These are phyloP conservation scores for Pharnaceum exiguum DNA, from an alignment of 148 eudicot species.

Conservation along the genomic window DNA sequence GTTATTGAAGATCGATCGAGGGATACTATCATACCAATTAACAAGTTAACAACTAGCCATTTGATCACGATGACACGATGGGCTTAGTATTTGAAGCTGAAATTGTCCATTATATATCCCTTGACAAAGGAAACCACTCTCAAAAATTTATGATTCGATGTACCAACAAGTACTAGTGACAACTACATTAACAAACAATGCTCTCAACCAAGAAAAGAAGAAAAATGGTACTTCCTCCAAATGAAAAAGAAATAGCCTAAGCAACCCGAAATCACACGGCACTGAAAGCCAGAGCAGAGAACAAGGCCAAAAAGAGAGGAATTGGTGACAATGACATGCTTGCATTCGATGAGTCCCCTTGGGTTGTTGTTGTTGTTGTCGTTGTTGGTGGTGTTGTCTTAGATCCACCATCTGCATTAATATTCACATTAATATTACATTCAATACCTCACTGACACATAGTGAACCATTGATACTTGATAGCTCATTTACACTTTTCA, in stretches of 20 bases:
- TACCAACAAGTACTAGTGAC: neutral
- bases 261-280: neutral
- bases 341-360: conserved; percentile 21
- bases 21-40: no score
- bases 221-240: neutral
- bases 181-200: neutral
- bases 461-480: no score
- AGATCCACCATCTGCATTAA: conserved; percentile 20
- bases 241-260: neutral
- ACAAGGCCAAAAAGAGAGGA: conserved; percentile 13
- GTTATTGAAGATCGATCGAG: no score
- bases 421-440: neutral
- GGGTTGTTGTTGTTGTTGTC: conserved; percentile 17
- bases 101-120: no score
- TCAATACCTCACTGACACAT: neutral
- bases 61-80: no score
- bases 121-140: no score
- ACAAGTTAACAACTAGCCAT: no score
- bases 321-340: conserved; percentile 14
- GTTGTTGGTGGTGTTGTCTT: conserved; percentile 20
- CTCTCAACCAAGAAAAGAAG: neutral
- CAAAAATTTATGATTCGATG: neutral
- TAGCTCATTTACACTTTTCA: no score
- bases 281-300: neutral
- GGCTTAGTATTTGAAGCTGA: no score